A percentile compares a stretch with the other conserved stretches of the same genome.
phyloP scores from a whole-genome alignment of 495 filamentous ascomycete genomes.

The Lentithecium fluviatile region DNA sequence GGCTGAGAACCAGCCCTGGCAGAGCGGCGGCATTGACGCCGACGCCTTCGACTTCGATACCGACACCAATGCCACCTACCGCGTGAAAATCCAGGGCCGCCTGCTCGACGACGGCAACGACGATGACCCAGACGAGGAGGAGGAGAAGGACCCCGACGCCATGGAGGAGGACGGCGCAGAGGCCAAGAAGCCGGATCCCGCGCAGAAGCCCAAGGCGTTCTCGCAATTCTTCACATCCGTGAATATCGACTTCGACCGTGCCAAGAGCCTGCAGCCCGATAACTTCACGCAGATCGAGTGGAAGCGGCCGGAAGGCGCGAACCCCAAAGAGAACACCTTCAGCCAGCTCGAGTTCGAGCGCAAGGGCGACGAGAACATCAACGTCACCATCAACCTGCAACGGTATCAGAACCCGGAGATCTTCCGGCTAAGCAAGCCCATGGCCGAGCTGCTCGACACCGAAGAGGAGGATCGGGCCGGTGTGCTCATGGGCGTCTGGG shows the following conservation, averaged over 20 bases:
- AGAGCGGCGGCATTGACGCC: conserved; percentile 61
- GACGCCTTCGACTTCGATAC: conserved; percentile 73
- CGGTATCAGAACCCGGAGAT: conserved; percentile 84
- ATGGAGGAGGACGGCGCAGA: conserved; percentile 61
- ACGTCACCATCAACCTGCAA: conserved; percentile 83
- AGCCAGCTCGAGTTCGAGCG: conserved; percentile 90
- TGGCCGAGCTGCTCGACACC: conserved; percentile 84
- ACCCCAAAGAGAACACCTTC: conserved; percentile 64
- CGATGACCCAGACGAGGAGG: conserved; percentile 62
- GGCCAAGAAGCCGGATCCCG: conserved; percentile 43
- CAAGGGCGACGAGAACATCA: conserved; percentile 86
- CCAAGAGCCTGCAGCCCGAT: conserved; percentile 52
- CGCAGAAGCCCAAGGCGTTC: conserved; percentile 58
- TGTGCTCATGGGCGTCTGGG: conserved; percentile 87
- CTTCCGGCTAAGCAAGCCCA: conserved; percentile 69
- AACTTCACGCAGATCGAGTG: conserved; percentile 65
- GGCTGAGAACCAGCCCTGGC: conserved; percentile 92
- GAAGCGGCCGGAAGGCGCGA: conserved; percentile 59
- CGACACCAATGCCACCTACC: conserved; percentile 70
- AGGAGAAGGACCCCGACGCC: conserved; percentile 56
- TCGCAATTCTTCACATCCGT: conserved; percentile 96
- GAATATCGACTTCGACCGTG: conserved; percentile 80
- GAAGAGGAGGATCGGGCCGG: conserved; percentile 82
- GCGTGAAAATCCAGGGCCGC: conserved; percentile 90
- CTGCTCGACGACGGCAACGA: conserved; percentile 53